Evolutionary conservation across 2,329 filamentous ascomycete genomes (phyloP).

Genomic region (Xylariaceae sp.): DNA sequence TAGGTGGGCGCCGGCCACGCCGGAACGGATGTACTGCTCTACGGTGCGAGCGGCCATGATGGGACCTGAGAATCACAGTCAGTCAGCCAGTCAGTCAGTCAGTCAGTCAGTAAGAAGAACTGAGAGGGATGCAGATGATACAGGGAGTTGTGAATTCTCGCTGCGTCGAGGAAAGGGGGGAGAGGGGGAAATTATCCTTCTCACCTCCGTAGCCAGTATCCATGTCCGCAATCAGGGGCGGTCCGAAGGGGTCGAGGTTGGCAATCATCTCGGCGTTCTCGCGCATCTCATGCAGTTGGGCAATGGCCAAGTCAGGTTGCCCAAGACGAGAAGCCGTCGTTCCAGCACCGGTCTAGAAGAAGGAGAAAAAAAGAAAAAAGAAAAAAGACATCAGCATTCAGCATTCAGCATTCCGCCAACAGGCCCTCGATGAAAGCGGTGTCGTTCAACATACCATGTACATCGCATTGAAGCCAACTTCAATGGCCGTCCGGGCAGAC

Average conservation of each 20-base stretch:
- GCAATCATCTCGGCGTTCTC: conserved; percentile 49
- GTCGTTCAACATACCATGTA: conserved; percentile 40
- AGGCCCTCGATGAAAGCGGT: no score
- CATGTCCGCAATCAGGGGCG: conserved; percentile 47
- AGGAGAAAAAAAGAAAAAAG: background rate
- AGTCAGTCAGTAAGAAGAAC: no score
- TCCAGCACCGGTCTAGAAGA: conserved; percentile 43
- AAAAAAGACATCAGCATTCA: background rate
- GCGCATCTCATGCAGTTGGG: conserved; percentile 47
- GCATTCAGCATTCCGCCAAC: no score
- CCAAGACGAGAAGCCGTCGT: conserved; percentile 50
- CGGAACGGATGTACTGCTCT: conserved; percentile 47
- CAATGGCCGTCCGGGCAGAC: conserved; percentile 43
- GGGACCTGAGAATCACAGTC: conserved; percentile 27
- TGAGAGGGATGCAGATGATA: no score
- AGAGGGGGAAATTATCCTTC: conserved; percentile 6
- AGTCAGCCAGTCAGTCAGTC: conserved; percentile 5
- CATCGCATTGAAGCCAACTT: conserved; percentile 43
- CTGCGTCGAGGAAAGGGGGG: background rate
- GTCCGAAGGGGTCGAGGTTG: conserved; percentile 40
- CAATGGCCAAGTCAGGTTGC: conserved; percentile 45
- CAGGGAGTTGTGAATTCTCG: background rate
- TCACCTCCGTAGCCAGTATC: conserved; percentile 50
- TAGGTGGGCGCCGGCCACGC: conserved; percentile 39
- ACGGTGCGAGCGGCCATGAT: conserved; percentile 38